phyloP scores from a whole-genome alignment of 495 filamentous ascomycete genomes.

The Xylaria venustula region DNA sequence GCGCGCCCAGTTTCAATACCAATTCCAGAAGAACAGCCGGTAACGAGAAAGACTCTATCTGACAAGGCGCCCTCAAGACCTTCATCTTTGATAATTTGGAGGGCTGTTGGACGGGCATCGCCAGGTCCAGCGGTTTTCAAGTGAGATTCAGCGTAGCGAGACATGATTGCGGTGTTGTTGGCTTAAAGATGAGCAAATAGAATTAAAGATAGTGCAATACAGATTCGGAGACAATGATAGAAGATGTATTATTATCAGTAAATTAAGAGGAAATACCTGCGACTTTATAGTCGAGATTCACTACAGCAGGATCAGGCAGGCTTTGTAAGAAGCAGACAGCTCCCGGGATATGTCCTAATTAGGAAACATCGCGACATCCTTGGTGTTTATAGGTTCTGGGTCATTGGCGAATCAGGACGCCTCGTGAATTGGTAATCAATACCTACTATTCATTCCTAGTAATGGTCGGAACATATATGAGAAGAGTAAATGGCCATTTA shows the following conservation, averaged over 20 bases:
- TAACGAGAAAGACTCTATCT: slow-evolving; percentile 39
- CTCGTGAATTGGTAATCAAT: no score
- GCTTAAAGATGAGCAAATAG: background rate
- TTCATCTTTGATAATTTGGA: slow-evolving; percentile 52
- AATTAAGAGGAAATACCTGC: no score
- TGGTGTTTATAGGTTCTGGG: no score
- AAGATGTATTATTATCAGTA: no score
- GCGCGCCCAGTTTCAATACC: slow-evolving; percentile 50
- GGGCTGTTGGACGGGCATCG: slow-evolving; percentile 51
- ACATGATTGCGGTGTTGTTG: slow-evolving; percentile 15
- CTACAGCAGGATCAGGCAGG: no score
- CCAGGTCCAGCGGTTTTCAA: slow-evolving; percentile 31
- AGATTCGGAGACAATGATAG: no score
- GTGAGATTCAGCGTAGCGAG: slow-evolving; percentile 40
- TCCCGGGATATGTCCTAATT: background rate
- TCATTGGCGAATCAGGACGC: no score
- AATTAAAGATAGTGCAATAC: no score
- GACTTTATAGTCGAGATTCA: no score
- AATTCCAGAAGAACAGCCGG: slow-evolving; percentile 44
- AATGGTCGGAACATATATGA: no score
- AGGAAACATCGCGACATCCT: background rate
- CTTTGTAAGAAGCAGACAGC: background rate
- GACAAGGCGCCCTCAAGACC: slow-evolving; percentile 23
- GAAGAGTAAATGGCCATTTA: no score
- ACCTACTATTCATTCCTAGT: no score